Evolutionary conservation across 2,329 filamentous ascomycete species (phyloP).

Genomic region (Penicillium fuscoglaucum): DNA sequence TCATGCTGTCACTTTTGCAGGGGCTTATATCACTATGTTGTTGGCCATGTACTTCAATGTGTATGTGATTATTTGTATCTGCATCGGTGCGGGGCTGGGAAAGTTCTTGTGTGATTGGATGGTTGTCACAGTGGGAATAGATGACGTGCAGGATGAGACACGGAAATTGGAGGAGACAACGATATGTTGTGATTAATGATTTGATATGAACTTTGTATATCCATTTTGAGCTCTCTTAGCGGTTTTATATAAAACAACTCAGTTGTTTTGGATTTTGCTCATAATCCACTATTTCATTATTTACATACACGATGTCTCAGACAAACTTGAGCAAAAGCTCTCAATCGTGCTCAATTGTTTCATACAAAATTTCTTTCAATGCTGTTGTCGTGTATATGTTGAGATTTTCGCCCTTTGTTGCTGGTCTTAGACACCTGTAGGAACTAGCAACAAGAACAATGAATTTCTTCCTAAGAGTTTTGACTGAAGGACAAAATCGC

Average conservation of each 20-base stretch:
- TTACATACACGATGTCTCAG: not conserved
- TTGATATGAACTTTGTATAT: not conserved
- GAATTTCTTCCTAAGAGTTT: not conserved
- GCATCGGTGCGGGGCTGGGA: constrained; percentile 20
- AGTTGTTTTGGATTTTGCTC: no score
- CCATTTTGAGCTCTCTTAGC: not conserved
- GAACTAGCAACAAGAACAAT: not conserved
- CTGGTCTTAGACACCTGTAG: not conserved
- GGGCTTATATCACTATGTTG: constrained; percentile 22
- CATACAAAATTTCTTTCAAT: not conserved
- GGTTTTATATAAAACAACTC: not conserved
- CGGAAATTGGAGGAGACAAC: constrained; percentile 21
- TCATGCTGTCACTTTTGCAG: constrained; percentile 21
- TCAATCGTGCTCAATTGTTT: not conserved
- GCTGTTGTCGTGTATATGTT: not conserved
- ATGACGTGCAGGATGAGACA: constrained; percentile 9
- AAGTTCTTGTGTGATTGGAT: constrained; percentile 28
- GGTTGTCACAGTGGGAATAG: constrained; percentile 19
- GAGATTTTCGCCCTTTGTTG: not conserved
- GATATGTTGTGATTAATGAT: constrained; percentile 20
- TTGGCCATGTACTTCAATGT: constrained; percentile 25
- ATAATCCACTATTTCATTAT: not conserved
- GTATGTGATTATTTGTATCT: constrained; percentile 24
- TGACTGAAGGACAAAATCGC: not conserved
- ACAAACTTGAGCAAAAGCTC: not conserved